Percentiles rank a stretch among this genome's conserved stretches.
Conservation (phyloP, 768 basidiomycete species). For the Lentinula edodes region DNA sequence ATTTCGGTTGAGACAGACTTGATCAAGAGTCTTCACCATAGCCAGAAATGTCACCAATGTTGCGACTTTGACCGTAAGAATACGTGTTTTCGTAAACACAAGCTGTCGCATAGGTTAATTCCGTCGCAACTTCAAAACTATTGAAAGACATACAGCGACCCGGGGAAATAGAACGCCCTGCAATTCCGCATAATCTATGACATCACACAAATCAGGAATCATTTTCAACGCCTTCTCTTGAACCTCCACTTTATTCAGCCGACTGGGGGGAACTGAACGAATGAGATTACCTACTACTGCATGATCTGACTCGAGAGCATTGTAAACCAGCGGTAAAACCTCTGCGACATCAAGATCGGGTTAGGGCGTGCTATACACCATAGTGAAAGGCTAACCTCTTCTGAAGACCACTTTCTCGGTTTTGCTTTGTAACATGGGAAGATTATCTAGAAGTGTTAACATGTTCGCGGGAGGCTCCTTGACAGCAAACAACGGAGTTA, state of each 20-base stretch:
- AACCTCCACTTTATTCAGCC: conserved; percentile 43
- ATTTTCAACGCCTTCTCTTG: conserved; percentile 85
- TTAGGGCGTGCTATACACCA: background rate
- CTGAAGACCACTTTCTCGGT: conserved; percentile 82
- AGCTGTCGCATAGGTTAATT: conserved; percentile 40
- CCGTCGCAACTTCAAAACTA: background rate
- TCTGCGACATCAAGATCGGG: conserved; percentile 39
- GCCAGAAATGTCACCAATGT: conserved; percentile 77
- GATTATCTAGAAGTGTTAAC: conserved; percentile 87
- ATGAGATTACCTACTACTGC: conserved; percentile 45
- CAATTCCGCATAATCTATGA: conserved; percentile 92
- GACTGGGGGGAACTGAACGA: background rate
- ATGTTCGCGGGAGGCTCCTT: conserved; percentile 98
- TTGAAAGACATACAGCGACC: conserved; percentile 64
- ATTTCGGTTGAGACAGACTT: conserved; percentile 35
- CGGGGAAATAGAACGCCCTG: conserved; percentile 87
- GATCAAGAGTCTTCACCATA: conserved; percentile 89
- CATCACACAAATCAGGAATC: conserved; percentile 87
- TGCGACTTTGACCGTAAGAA: conserved; percentile 87
- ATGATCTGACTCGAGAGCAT: conserved; percentile 95
- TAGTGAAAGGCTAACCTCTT: conserved; percentile 60
- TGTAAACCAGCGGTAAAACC: conserved; percentile 94
- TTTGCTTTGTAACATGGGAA: conserved; percentile 82
- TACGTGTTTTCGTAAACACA: conserved; percentile 88
- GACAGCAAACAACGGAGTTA: conserved; percentile 85